These are phyloP conservation scores for Harringtonia lauricola DNA, from an alignment of 2,329 filamentous ascomycete genomes.

Conservation along the genomic window DNA sequence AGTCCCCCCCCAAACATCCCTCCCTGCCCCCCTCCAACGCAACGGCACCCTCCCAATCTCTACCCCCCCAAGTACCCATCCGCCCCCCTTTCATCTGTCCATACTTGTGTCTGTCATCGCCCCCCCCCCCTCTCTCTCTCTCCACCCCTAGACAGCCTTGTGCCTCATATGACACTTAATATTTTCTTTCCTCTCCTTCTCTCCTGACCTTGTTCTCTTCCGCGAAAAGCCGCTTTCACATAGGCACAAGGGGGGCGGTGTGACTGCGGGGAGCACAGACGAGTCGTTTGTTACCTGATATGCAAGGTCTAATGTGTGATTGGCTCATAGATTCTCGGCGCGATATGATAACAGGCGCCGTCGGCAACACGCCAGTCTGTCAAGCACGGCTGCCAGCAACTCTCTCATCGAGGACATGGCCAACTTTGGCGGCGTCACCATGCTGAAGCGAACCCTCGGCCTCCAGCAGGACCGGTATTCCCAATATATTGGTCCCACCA, in stretches of 20 bases:
- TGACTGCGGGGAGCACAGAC: not conserved
- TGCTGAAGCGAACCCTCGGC: constrained; percentile 60
- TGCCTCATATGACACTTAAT: constrained; percentile 4
- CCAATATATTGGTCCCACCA: constrained; percentile 74
- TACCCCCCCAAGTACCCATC: no score
- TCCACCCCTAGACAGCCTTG: constrained; percentile 9
- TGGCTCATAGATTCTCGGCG: constrained; percentile 44
- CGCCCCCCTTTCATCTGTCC: constrained; percentile 5
- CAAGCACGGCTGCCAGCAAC: constrained; percentile 49
- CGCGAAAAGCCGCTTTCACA: not conserved
- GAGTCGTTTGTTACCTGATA: constrained; percentile 8
- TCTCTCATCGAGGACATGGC: constrained; percentile 60
- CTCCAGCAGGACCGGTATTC: constrained; percentile 70
- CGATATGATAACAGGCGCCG: constrained; percentile 41
- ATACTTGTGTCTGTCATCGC: not conserved
- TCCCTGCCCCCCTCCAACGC: not conserved
- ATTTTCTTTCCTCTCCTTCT: not conserved
- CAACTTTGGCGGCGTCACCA: constrained; percentile 54
- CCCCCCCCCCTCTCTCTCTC: not conserved
- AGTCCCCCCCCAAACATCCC: no score
- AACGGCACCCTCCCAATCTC: no score
- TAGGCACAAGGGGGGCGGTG: not conserved
- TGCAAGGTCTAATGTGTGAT: constrained; percentile 34
- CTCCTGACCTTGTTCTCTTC: not conserved
- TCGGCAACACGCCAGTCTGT: constrained; percentile 45